These are phyloP conservation scores for Sugiyamaella paludigena DNA, from an alignment of 1,139 yeast species.

Conservation along the genomic window DNA sequence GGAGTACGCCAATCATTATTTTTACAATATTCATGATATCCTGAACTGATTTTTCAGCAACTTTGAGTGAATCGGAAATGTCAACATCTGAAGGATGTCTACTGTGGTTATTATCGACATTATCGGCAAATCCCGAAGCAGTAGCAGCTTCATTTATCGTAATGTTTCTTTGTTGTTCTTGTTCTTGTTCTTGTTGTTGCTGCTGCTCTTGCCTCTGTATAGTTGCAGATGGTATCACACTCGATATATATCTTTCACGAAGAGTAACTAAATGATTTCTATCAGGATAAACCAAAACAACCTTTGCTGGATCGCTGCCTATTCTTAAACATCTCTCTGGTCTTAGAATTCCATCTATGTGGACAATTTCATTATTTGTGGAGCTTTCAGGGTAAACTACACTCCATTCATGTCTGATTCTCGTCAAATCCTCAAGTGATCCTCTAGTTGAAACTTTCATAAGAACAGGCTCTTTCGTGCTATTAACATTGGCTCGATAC, in stretches of 20 bases:
- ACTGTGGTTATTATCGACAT: no score
- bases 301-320: slow-evolving; percentile 23
- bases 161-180: no score
- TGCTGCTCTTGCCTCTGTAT: no score
- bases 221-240: slow-evolving; percentile 11
- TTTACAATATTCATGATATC: slow-evolving; percentile 40
- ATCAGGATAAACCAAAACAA: slow-evolving; percentile 28
- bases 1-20: slow-evolving; percentile 40
- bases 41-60: slow-evolving; percentile 14
- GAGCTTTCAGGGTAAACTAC: slow-evolving; percentile 24
- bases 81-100: no score
- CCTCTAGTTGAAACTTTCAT: slow-evolving; percentile 29
- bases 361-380: slow-evolving; percentile 18
- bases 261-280: slow-evolving; percentile 25
- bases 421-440: slow-evolving; percentile 30
- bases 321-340: slow-evolving; percentile 27
- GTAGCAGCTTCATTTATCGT: not conserved
- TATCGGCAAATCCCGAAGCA: no score
- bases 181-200: no score
- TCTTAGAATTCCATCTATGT: slow-evolving; percentile 28
- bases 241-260: slow-evolving; percentile 25
- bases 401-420: slow-evolving; percentile 35
- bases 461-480: slow-evolving; percentile 25
- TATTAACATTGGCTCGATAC: slow-evolving; percentile 26
- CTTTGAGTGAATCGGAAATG: slow-evolving; percentile 7